These are phyloP conservation scores for Magnolia changhungtana DNA, from an alignment of 164 flowering plant genomes.

Conservation along the genomic window DNA sequence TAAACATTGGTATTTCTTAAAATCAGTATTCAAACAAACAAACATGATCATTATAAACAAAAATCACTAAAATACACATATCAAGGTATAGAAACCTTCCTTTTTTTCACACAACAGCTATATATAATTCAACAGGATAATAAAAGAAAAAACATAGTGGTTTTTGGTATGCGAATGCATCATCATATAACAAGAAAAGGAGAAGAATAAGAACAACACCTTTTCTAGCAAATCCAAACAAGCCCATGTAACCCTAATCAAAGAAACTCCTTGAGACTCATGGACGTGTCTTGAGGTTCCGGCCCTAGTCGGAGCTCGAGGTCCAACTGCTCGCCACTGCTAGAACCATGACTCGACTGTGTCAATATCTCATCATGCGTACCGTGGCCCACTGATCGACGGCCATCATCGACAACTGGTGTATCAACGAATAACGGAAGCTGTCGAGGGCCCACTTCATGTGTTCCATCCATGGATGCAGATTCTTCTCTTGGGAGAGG, in stretches of 20 bases:
- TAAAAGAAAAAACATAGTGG: neutral
- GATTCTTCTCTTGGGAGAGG: neutral
- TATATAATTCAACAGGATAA: neutral
- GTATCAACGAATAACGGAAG: conserved; percentile 24
- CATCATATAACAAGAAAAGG: neutral
- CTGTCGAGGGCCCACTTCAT: conserved; percentile 9
- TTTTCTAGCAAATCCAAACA: neutral
- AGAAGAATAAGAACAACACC: neutral
- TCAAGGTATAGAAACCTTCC: neutral
- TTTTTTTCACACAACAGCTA: neutral
- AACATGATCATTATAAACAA: neutral
- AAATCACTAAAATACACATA: neutral
- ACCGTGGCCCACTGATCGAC: neutral
- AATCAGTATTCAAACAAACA: neutral
- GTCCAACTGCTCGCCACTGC: conserved; percentile 22
- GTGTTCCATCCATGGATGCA: neutral
- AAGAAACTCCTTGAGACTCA: conserved; percentile 23
- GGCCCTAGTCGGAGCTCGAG: conserved; percentile 53
- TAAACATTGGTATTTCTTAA: neutral
- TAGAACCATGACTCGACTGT: conserved; percentile 8
- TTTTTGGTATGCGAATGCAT: neutral
- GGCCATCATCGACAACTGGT: conserved; percentile 6
- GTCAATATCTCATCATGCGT: conserved; percentile 7
- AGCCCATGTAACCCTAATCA: conserved; percentile 1
- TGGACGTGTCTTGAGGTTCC: conserved; percentile 20